These are phyloP conservation scores for Pseudogymnoascus sp. DNA, from an alignment of 2,329 filamentous ascomycete genomes.

Conservation along the genomic window DNA sequence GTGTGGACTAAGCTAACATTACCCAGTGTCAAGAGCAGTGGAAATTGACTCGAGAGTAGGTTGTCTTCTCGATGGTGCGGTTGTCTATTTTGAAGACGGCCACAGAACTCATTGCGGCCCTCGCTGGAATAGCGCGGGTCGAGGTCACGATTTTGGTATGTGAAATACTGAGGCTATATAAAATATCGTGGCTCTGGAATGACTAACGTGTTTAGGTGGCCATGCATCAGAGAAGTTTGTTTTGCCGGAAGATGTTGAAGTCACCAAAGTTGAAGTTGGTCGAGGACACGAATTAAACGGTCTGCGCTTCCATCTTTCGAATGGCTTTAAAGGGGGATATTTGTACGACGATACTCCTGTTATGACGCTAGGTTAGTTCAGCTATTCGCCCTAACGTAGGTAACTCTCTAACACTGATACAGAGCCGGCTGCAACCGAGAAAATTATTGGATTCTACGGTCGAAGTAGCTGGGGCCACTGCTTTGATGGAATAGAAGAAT, in stretches of 20 bases:
- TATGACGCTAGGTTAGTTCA: slow-evolving; percentile 10
- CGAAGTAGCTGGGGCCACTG: slow-evolving; percentile 23
- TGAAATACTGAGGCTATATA: neutral
- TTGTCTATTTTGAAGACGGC: slow-evolving; percentile 37
- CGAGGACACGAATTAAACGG: slow-evolving; percentile 20
- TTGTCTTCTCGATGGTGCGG: slow-evolving; percentile 35
- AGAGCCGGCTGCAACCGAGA: slow-evolving; percentile 28
- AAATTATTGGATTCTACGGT: slow-evolving; percentile 40
- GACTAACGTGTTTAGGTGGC: slow-evolving; percentile 12
- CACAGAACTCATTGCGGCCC: slow-evolving; percentile 35
- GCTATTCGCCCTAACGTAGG: neutral
- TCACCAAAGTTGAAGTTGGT: slow-evolving; percentile 27
- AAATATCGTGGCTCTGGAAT: neutral
- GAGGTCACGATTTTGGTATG: slow-evolving; percentile 12
- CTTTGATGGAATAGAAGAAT: slow-evolving; percentile 28
- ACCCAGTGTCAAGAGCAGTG: slow-evolving; percentile 29
- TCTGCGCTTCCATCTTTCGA: slow-evolving; percentile 25
- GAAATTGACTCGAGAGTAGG: slow-evolving; percentile 39
- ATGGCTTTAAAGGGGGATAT: slow-evolving; percentile 26
- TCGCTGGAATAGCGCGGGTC: slow-evolving; percentile 8
- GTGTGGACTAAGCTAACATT: neutral
- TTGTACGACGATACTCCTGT: slow-evolving; percentile 20
- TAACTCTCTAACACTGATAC: slow-evolving; percentile 13
- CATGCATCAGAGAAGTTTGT: slow-evolving; percentile 24
- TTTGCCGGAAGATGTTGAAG: slow-evolving; percentile 24